Conservation (phyloP, 2,329 filamentous ascomycete genomes). For the Microcyclospora tardicrescens region DNA sequence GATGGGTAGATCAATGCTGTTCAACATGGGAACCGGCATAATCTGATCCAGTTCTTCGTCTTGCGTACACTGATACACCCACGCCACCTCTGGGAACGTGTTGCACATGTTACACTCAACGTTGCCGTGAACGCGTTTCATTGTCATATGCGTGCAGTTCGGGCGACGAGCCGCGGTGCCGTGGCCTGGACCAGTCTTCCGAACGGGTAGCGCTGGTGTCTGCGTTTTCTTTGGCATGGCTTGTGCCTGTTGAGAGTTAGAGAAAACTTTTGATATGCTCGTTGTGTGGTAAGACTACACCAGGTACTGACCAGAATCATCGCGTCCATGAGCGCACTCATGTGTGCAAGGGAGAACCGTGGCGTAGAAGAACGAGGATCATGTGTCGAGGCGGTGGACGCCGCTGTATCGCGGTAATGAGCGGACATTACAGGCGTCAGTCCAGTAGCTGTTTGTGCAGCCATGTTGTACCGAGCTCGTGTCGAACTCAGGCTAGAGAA, state of each 20-base stretch:
- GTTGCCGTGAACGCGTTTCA: conserved; percentile 50
- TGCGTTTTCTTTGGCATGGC: no score
- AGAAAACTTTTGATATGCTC: no score
- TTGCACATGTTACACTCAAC: conserved; percentile 47
- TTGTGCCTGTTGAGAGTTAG: no score
- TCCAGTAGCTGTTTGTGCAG: no score
- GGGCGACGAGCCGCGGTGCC: conserved; percentile 7
- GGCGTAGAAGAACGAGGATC: conserved; percentile 4
- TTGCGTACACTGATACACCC: conserved; percentile 61
- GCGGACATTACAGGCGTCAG: no score
- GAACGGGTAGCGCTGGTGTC: no score
- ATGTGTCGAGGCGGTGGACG: no score
- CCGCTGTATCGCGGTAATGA: no score
- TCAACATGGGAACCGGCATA: background rate
- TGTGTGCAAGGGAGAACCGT: conserved; percentile 3
- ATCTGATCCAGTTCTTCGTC: conserved; percentile 30
- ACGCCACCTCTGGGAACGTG: conserved; percentile 46
- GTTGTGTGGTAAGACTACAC: no score
- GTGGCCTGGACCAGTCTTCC: no score
- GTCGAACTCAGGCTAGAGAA: no score
- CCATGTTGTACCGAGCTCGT: no score
- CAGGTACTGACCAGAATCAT: conserved; percentile 12
- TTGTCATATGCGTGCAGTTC: conserved; percentile 54
- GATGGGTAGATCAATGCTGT: background rate
- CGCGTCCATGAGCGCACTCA: conserved; percentile 11